Evolutionary conservation across 2,329 filamentous ascomycete species (phyloP).

Genomic region (Emmonsiellopsis sp.): DNA sequence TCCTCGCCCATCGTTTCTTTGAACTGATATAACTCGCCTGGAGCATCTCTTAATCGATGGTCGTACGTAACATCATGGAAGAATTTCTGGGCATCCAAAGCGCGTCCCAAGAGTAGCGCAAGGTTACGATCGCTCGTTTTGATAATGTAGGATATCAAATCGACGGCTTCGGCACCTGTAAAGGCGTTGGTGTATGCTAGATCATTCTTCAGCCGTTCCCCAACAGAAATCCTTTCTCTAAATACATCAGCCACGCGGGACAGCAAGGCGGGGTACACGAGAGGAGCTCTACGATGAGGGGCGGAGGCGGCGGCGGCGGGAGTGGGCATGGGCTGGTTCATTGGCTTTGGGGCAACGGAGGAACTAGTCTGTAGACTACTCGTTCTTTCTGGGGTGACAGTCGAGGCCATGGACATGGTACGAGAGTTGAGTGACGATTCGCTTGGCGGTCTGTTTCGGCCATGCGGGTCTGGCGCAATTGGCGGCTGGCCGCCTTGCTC

Average conservation of each 20-base stretch:
- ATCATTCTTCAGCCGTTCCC: constrained; percentile 91
- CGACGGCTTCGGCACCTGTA: constrained; percentile 88
- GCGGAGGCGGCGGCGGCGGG: constrained; percentile 51
- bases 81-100: constrained; percentile 94
- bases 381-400: constrained; percentile 46
- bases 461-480: constrained; percentile 13
- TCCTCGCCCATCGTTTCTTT: constrained; percentile 79
- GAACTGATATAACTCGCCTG: constrained; percentile 93
- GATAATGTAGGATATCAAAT: constrained; percentile 92
- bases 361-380: constrained; percentile 47
- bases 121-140: constrained; percentile 93
- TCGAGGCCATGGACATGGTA: constrained; percentile 87
- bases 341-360: constrained; percentile 47
- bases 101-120: constrained; percentile 78
- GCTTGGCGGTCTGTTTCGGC: constrained; percentile 31
- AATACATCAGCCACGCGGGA: constrained; percentile 93
- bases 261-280: constrained; percentile 87
- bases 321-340: constrained; percentile 36
- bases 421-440: constrained; percentile 41
- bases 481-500: neutral
- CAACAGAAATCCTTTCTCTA: constrained; percentile 73
- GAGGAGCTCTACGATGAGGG: constrained; percentile 60
- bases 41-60: constrained; percentile 87
- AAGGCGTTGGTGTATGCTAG: constrained; percentile 96
- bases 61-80: constrained; percentile 99